Conservation (phyloP, 305 asterid genomes). For the Withania somnifera region DNA sequence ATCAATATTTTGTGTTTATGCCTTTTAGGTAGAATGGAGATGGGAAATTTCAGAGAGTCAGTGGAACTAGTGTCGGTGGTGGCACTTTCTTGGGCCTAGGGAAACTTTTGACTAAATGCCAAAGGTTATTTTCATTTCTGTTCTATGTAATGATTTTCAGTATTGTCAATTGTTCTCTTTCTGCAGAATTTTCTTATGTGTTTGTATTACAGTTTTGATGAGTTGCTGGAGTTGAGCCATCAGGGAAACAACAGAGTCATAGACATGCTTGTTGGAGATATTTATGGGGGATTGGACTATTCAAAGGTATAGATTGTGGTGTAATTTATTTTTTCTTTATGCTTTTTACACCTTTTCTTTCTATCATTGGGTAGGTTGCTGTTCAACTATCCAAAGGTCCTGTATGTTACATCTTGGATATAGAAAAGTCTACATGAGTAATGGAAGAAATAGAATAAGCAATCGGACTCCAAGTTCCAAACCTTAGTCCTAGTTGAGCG, state of each 20-base stretch:
- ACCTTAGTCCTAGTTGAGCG: background rate
- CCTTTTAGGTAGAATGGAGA: constrained; percentile 80
- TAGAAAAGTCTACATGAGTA: background rate
- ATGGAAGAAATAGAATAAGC: no score
- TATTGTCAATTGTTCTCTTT: constrained; percentile 3
- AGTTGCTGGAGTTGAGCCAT: constrained; percentile 75
- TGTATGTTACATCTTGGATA: background rate
- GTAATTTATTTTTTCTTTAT: background rate
- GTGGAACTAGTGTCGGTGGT: constrained; percentile 98
- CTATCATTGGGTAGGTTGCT: background rate
- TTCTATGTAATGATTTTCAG: background rate
- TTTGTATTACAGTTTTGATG: constrained; percentile 62
- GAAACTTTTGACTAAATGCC: constrained; percentile 80
- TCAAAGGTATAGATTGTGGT: constrained; percentile 42
- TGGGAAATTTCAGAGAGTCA: constrained; percentile 65
- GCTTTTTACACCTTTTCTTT: background rate
- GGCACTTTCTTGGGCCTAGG: constrained; percentile 99
- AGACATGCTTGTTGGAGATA: constrained; percentile 98
- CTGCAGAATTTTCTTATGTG: constrained; percentile 7
- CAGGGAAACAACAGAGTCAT: constrained; percentile 70
- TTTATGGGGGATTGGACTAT: constrained; percentile 78
- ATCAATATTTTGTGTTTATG: background rate
- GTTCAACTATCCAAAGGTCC: background rate
- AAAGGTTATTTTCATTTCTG: constrained; percentile 40
- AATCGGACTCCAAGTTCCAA: background rate